Percentiles rank a stretch among this genome's conserved stretches.
phyloP scores from a whole-genome alignment of 2,329 filamentous ascomycete species.

The Sarocladium oryzae region DNA sequence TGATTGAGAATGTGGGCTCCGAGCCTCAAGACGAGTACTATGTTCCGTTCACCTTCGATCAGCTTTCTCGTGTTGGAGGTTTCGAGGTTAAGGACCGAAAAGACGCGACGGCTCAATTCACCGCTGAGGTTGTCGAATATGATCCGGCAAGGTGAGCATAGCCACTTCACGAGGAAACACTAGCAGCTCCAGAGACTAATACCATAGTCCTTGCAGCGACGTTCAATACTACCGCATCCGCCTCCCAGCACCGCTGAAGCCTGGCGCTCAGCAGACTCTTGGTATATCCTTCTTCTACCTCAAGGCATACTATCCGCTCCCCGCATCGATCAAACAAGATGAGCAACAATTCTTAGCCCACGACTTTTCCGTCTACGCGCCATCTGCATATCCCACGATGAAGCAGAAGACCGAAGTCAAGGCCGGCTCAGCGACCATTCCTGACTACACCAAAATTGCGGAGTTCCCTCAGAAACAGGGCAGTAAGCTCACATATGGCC shows the following conservation, averaged over 20 bases:
- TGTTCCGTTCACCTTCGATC: constrained; percentile 71
- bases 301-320: constrained; percentile 72
- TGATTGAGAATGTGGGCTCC: constrained; percentile 80
- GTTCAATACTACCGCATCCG: constrained; percentile 79
- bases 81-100: constrained; percentile 94
- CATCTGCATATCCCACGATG: constrained; percentile 74
- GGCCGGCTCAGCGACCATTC: constrained; percentile 68
- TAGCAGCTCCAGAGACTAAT: not conserved
- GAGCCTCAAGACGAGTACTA: constrained; percentile 85
- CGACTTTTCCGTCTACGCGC: constrained; percentile 77
- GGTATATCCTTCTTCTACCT: constrained; percentile 81
- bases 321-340: constrained; percentile 73
- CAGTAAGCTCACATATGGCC: constrained; percentile 80
- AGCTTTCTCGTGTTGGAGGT: constrained; percentile 72
- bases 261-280: constrained; percentile 75
- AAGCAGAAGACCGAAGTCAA: constrained; percentile 99
- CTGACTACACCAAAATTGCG: constrained; percentile 78
- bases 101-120: constrained; percentile 61
- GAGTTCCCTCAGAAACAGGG: constrained; percentile 74
- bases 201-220: constrained; percentile 41
- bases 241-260: constrained; percentile 67
- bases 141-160: constrained; percentile 47
- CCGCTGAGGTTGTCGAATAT: constrained; percentile 60
- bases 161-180: not conserved
- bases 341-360: constrained; percentile 84